These are phyloP conservation scores for Tolypocladium pustulatum DNA, from an alignment of 2,329 filamentous ascomycete species.

Conservation along the genomic window DNA sequence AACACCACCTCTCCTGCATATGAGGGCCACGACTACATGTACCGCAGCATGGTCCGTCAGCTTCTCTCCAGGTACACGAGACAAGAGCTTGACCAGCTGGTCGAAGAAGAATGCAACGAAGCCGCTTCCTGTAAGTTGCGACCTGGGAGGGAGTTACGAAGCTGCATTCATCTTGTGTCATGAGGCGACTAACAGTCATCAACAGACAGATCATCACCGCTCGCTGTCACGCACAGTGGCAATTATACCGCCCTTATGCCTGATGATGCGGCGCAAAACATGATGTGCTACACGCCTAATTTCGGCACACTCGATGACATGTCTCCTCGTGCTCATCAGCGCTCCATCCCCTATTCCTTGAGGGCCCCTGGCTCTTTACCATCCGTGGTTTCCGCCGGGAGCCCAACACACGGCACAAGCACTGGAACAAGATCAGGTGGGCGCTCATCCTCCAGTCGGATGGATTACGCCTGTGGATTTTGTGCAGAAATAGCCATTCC, in stretches of 20 bases:
- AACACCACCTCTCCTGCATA: conserved; percentile 2
- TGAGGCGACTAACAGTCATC: neutral
- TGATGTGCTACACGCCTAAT: neutral
- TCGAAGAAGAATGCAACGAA: conserved; percentile 6
- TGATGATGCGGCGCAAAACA: neutral
- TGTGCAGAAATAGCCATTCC: conserved; percentile 28
- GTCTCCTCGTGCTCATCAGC: neutral
- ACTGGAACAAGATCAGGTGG: neutral
- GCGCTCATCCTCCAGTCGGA: conserved; percentile 10
- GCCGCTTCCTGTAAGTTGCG: neutral
- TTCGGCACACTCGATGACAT: neutral
- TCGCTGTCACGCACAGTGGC: neutral
- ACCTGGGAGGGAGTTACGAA: too few relatives aligned
- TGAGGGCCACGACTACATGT: neutral
- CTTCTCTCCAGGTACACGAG: conserved; percentile 5
- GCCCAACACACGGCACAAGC: neutral
- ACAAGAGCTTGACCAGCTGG: conserved; percentile 5
- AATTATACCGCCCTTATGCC: neutral
- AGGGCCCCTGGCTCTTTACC: neutral
- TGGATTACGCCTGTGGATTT: conserved; percentile 14
- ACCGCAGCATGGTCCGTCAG: conserved; percentile 4
- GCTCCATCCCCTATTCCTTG: neutral
- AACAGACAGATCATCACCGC: neutral
- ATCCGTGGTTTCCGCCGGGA: neutral
- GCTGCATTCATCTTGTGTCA: too few relatives aligned